A percentile compares a stretch with the other conserved stretches of the same genome.
phyloP scores from a whole-genome alignment of 345 rosid genomes.

The Schrenkiella parvula region DNA sequence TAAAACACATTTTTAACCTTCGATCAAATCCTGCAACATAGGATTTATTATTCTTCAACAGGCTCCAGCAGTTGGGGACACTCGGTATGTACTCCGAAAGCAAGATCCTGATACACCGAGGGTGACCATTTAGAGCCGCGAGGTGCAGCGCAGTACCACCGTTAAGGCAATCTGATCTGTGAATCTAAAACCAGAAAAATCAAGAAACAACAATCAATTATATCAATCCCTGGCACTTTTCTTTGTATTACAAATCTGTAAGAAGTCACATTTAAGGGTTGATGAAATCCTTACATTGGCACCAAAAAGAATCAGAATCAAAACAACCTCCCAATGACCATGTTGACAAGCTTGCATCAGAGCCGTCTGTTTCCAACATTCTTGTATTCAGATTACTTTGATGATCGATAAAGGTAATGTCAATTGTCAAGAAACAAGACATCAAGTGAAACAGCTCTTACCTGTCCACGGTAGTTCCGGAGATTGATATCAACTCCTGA shows the following conservation, averaged over 20 bases:
- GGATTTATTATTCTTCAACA: slow-evolving; percentile 37
- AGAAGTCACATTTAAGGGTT: background rate
- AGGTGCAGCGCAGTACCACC: slow-evolving; percentile 96
- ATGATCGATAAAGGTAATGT: background rate
- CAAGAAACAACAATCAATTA: slow-evolving; percentile 9
- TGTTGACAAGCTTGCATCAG: slow-evolving; percentile 99
- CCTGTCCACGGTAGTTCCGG: slow-evolving; percentile 98
- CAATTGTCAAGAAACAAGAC: background rate
- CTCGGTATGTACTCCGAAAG: slow-evolving; percentile 88
- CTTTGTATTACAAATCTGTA: too few relatives aligned
- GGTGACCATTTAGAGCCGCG: slow-evolving; percentile 90
- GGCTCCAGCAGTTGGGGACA: slow-evolving; percentile 47
- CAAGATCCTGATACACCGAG: slow-evolving; percentile 70
- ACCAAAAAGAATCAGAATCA: slow-evolving; percentile 72
- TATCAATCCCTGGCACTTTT: background rate
- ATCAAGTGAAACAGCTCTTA: slow-evolving; percentile 12
- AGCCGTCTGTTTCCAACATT: slow-evolving; percentile 59
- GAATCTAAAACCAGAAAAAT: slow-evolving; percentile 42
- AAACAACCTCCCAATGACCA: slow-evolving; percentile 98
- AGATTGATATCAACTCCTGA: slow-evolving; percentile 96
- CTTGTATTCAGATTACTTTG: background rate
- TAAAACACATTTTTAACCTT: slow-evolving; percentile 28
- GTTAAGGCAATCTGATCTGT: slow-evolving; percentile 84
- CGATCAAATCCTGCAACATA: slow-evolving; percentile 50
- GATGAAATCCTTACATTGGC: slow-evolving; percentile 63